A percentile compares a stretch with the other conserved stretches of the same genome.
These are phyloP conservation scores for Ogataea methylovora DNA, from an alignment of 805 yeast genomes.

Conservation along the genomic window DNA sequence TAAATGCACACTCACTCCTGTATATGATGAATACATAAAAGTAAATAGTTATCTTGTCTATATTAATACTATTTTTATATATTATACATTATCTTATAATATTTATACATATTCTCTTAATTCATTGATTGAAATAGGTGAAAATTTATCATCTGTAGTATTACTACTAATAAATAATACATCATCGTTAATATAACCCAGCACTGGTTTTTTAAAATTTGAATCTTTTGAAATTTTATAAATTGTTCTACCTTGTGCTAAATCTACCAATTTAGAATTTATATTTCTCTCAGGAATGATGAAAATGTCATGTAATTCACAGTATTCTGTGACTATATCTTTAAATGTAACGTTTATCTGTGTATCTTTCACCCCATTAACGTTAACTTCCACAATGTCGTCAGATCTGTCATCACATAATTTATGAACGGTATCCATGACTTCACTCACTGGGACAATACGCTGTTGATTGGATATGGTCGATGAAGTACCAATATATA, in stretches of 20 bases:
- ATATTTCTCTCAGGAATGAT: constrained; percentile 28
- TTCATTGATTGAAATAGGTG: constrained; percentile 34
- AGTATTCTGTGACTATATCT: constrained; percentile 59
- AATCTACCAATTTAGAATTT: constrained; percentile 30
- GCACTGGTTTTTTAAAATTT: constrained; percentile 23
- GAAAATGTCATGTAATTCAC: constrained; percentile 41
- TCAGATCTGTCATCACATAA: too few relatives aligned
- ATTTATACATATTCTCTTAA: constrained; percentile 5
- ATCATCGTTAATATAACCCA: constrained; percentile 54
- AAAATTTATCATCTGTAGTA: constrained; percentile 23
- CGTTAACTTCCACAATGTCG: too few relatives aligned
- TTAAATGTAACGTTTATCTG: constrained; percentile 36
- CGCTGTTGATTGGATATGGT: too few relatives aligned
- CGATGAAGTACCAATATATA: too few relatives aligned
- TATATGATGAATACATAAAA: too few relatives aligned
- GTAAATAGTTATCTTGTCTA: too few relatives aligned
- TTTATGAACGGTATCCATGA: too few relatives aligned
- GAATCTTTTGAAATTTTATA: too few relatives aligned
- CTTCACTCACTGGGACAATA: too few relatives aligned
- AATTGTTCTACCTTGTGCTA: too few relatives aligned
- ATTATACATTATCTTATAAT: background rate
- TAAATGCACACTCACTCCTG: too few relatives aligned
- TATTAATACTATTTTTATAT: background rate
- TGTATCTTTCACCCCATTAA: constrained; percentile 30
- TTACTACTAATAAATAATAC: constrained; percentile 43